These are phyloP conservation scores for Millerago galiae DNA, from an alignment of 805 yeast genomes.

Conservation along the genomic window DNA sequence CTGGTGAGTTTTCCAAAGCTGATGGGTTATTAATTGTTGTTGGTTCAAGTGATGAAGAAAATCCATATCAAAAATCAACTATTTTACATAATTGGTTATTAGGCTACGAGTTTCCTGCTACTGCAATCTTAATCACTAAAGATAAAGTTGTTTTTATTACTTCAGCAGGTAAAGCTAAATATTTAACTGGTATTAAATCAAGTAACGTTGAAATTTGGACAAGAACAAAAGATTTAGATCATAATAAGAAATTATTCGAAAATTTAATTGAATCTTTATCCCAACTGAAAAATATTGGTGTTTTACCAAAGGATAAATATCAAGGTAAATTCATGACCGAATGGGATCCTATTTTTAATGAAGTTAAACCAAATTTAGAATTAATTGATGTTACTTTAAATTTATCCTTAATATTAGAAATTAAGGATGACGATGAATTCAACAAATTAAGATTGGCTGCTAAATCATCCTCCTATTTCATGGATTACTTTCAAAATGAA, in stretches of 20 bases:
- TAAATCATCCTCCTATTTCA: conserved; percentile 68
- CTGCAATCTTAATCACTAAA: conserved; percentile 60
- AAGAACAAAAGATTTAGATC: conserved; percentile 76
- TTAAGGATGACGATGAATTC: conserved; percentile 77
- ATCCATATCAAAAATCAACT: conserved; percentile 84
- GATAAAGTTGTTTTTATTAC: conserved; percentile 63
- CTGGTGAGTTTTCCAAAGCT: conserved; percentile 32
- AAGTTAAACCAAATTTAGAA: conserved; percentile 32
- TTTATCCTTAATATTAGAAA: conserved; percentile 54
- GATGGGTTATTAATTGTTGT: conserved; percentile 58
- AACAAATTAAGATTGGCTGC: conserved; percentile 62
- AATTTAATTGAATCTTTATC: conserved; percentile 44
- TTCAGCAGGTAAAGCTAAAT: conserved; percentile 77
- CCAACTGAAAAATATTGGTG: conserved; percentile 48
- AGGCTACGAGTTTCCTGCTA: conserved; percentile 95
- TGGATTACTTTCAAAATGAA: conserved; percentile 79
- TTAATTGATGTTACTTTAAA: conserved; percentile 48
- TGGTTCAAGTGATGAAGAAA: conserved; percentile 83
- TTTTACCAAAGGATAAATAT: conserved; percentile 68
- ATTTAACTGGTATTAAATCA: conserved; percentile 53
- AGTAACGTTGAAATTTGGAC: conserved; percentile 53
- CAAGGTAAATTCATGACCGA: conserved; percentile 81
- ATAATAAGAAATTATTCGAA: conserved; percentile 59
- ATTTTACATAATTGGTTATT: conserved; percentile 85
- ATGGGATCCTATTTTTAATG: conserved; percentile 49